Evolutionary conservation across 495 filamentous ascomycete genomes (phyloP).

Genomic region (Neurospora terricola): DNA sequence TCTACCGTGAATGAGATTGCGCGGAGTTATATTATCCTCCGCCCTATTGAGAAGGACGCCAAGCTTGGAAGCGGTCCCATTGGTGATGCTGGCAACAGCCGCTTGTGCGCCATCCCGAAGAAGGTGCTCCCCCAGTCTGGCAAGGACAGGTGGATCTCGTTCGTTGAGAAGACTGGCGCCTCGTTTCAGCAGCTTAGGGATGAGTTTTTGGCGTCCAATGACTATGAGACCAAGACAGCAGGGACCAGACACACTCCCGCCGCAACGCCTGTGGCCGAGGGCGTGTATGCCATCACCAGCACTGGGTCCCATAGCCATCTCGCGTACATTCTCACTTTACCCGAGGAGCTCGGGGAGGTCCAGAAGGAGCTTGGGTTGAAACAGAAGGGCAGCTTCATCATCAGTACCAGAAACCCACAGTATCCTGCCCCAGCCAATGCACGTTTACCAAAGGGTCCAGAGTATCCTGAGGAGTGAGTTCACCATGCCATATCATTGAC

Average conservation of each 20-base stretch:
- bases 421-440: conserved; percentile 53
- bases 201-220: conserved; percentile 52
- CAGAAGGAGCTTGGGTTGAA: conserved; percentile 69
- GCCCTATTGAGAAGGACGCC: conserved; percentile 60
- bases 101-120: conserved; percentile 75
- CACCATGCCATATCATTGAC: neutral
- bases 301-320: conserved; percentile 66
- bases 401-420: conserved; percentile 74
- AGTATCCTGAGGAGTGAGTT: conserved; percentile 65
- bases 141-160: conserved; percentile 66
- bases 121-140: conserved; percentile 69
- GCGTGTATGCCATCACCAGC: conserved; percentile 74
- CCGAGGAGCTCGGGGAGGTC: conserved; percentile 55
- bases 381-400: conserved; percentile 64
- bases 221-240: conserved; percentile 69
- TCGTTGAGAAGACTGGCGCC: conserved; percentile 68
- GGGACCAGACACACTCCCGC: conserved; percentile 63
- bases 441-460: conserved; percentile 51
- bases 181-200: conserved; percentile 64
- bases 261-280: conserved; percentile 69
- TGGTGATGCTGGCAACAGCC: conserved; percentile 52
- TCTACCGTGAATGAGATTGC: conserved; percentile 61
- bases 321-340: conserved; percentile 76
- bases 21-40: conserved; percentile 73
- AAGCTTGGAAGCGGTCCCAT: conserved; percentile 56